These are phyloP conservation scores for Neurospora terricola DNA, from an alignment of 495 filamentous ascomycete species.

Conservation along the genomic window DNA sequence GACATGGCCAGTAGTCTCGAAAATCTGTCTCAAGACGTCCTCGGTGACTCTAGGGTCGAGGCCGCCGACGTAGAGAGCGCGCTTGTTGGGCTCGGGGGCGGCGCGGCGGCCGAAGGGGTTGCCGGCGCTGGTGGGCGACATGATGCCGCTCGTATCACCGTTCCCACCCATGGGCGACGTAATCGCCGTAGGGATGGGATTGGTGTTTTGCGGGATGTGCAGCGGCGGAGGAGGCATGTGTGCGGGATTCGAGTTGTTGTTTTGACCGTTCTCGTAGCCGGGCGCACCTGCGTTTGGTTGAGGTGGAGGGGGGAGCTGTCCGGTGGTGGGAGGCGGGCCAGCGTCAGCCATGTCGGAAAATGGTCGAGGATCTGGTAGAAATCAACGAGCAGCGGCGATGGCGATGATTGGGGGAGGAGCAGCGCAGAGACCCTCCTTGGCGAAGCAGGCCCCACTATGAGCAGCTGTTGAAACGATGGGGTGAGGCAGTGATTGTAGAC, in stretches of 20 bases:
- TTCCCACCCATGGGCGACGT: constrained; percentile 70
- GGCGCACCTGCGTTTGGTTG: constrained; percentile 58
- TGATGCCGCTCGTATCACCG: constrained; percentile 52
- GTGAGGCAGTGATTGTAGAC: background rate
- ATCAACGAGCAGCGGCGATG: background rate
- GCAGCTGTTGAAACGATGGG: background rate
- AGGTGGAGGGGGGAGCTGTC: constrained; percentile 55
- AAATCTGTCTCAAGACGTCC: constrained; percentile 94
- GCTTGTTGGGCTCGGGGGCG: constrained; percentile 96
- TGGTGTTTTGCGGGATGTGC: constrained; percentile 93
- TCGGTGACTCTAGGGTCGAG: constrained; percentile 93
- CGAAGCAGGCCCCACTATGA: constrained; percentile 9
- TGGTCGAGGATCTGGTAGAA: constrained; percentile 2
- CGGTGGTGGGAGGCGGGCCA: constrained; percentile 41
- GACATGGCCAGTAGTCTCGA: constrained; percentile 97
- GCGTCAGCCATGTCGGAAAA: constrained; percentile 56
- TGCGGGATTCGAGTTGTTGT: constrained; percentile 54
- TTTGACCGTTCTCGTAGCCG: constrained; percentile 61
- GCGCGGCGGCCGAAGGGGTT: constrained; percentile 81
- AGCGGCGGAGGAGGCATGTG: constrained; percentile 94
- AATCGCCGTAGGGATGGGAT: constrained; percentile 89
- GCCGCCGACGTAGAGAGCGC: constrained; percentile 92
- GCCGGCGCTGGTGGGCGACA: constrained; percentile 64
- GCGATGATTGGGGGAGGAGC: constrained; percentile 7
- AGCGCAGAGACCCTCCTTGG: constrained; percentile 9